These are phyloP conservation scores for Arthrobotrys iridis DNA, from an alignment of 2,329 filamentous ascomycete genomes.

Conservation along the genomic window DNA sequence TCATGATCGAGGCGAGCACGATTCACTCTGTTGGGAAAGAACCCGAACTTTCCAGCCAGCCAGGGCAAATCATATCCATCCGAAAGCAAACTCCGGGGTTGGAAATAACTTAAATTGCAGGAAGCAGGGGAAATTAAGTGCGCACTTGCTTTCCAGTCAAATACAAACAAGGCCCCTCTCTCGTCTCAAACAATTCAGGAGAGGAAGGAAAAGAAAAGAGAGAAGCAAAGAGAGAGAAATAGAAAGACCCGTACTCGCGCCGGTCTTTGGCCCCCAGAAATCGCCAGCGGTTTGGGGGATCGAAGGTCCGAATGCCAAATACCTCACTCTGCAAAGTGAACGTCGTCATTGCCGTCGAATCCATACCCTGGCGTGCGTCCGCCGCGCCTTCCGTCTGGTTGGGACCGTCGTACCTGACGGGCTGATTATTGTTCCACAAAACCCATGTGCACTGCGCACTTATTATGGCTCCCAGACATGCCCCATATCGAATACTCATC, in stretches of 20 bases:
- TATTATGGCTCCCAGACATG: conserved; percentile 16
- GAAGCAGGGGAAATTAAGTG: conserved; percentile 52
- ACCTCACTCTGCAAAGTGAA: conserved; percentile 36
- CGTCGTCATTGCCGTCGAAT: conserved; percentile 31
- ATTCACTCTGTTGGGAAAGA: conserved; percentile 10
- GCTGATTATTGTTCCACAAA: conserved; percentile 23
- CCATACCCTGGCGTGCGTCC: conserved; percentile 9
- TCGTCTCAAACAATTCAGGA: conserved; percentile 24
- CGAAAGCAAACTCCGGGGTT: conserved; percentile 30
- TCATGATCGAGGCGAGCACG: conserved; percentile 11
- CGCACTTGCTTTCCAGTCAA: conserved; percentile 45
- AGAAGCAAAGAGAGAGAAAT: not conserved
- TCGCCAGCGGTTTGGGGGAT: conserved; percentile 28
- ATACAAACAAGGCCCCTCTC: conserved; percentile 15
- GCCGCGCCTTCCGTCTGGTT: conserved; percentile 16
- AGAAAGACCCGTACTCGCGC: not conserved
- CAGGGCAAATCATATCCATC: conserved; percentile 35
- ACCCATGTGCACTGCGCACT: conserved; percentile 9
- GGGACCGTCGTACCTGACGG: conserved; percentile 22
- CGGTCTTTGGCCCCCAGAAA: not conserved
- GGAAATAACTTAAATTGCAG: conserved; percentile 49
- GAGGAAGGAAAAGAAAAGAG: conserved; percentile 30
- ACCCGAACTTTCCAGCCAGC: conserved; percentile 10
- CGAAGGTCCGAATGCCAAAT: conserved; percentile 54
- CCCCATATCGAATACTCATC: conserved; percentile 8